These are phyloP conservation scores for Bruguiera hainesii DNA, from an alignment of 441 rosid species.

Conservation along the genomic window DNA sequence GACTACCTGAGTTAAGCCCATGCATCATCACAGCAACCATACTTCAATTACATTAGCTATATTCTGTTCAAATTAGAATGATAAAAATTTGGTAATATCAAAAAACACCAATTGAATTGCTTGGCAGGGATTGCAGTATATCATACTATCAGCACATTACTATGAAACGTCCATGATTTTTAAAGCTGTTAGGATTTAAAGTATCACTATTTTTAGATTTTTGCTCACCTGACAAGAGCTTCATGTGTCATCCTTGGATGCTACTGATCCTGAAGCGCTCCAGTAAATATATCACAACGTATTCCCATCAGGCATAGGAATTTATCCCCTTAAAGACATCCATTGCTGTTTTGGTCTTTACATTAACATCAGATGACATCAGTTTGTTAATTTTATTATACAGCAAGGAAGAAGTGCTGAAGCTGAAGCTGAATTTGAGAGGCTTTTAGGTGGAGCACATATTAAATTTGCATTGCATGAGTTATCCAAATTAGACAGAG, in stretches of 20 bases:
- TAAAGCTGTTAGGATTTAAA: background rate
- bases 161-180: background rate
- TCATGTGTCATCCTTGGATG: background rate
- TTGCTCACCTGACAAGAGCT: background rate
- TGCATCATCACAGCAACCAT: background rate
- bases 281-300: background rate
- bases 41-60: background rate
- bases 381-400: conserved; percentile 21
- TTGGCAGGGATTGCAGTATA: background rate
- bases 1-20: too few species aligned
- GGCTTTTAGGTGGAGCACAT: conserved; percentile 73
- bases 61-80: conserved; percentile 2
- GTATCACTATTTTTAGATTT: too few species aligned
- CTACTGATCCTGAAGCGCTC: background rate
- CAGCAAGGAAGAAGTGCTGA: conserved; percentile 83
- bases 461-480: conserved; percentile 76
- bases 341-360: background rate
- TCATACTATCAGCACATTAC: background rate
- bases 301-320: background rate
- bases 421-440: conserved; percentile 82
- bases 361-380: conserved; percentile 15
- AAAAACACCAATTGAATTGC: conserved; percentile 4
- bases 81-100: background rate
- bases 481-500: conserved; percentile 66
- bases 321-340: background rate